phyloP scores from a whole-genome alignment of 73 alveolate species.

The Effrenium voratum region DNA sequence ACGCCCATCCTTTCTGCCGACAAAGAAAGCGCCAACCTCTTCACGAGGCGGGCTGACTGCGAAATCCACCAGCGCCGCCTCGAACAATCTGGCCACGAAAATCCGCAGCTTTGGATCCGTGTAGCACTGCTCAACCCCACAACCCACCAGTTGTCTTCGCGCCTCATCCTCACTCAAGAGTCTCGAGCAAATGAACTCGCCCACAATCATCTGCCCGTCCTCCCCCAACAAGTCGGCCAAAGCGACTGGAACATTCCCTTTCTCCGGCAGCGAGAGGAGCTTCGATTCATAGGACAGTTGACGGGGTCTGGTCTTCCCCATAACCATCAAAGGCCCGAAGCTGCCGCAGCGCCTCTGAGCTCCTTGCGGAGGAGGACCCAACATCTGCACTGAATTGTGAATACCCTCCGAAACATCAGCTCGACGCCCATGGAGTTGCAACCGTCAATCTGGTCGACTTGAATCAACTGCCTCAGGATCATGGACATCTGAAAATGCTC shows the following conservation, averaged over 20 bases:
- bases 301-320: conserved; percentile 30
- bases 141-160: not conserved
- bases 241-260: not conserved
- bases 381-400: not conserved
- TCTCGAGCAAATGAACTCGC: not conserved
- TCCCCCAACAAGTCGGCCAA: not conserved
- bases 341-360: conserved; percentile 52
- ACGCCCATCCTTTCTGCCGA: conserved; percentile 11
- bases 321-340: conserved; percentile 51
- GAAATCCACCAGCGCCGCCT: not conserved
- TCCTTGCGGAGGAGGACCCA: not conserved
- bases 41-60: not conserved
- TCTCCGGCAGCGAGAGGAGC: not conserved
- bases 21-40: not conserved
- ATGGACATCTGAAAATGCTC: conserved; percentile 29
- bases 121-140: not conserved
- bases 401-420: not conserved
- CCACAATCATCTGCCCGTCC: not conserved
- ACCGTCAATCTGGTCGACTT: conserved; percentile 2
- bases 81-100: not conserved
- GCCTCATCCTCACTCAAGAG: not conserved
- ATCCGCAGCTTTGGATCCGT: not conserved
- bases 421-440: conserved; percentile 11
- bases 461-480: not conserved
- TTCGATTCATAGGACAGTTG: conserved; percentile 13